A percentile compares a stretch with the other conserved stretches of the same genome.
phyloP scores from a whole-genome alignment of 2,329 filamentous ascomycete genomes.

The Aspergillus phoenicis region DNA sequence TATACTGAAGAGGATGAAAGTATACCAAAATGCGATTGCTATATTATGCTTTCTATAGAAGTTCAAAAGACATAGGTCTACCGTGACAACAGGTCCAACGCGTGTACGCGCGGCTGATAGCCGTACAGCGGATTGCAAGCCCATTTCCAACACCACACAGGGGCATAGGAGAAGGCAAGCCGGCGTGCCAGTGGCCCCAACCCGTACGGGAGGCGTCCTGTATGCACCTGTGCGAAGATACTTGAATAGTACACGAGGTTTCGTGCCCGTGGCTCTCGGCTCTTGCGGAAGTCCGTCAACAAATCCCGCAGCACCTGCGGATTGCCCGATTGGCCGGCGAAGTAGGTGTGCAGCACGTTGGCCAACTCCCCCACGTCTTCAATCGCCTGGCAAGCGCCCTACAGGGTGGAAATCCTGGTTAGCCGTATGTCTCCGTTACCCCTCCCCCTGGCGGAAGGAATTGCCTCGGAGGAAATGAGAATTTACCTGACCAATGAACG shows the following conservation, averaged over 20 bases:
- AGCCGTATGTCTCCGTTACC: not conserved
- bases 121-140: slow-evolving; percentile 4
- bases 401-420: not conserved
- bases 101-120: slow-evolving; percentile 2
- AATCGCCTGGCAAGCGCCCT: slow-evolving; percentile 11
- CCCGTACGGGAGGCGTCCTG: not conserved
- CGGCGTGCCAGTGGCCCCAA: not conserved
- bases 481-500: not conserved
- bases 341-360: not conserved
- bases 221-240: slow-evolving; percentile 2
- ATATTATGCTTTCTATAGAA: too few relatives aligned
- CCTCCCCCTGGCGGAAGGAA: too few relatives aligned
- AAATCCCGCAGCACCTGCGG: not conserved
- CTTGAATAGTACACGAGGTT: slow-evolving; percentile 3
- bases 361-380: slow-evolving; percentile 6
- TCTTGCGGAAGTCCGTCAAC: not conserved
- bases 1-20: too few relatives aligned
- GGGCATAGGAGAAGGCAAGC: not conserved
- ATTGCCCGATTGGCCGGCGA: not conserved
- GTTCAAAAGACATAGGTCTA: not conserved
- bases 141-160: slow-evolving; percentile 4
- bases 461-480: too few relatives aligned
- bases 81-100: not conserved
- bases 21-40: too few relatives aligned
- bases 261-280: not conserved